Conservation (phyloP, 1,284 basidiomycete species). For the Heterobasidion annosum region DNA sequence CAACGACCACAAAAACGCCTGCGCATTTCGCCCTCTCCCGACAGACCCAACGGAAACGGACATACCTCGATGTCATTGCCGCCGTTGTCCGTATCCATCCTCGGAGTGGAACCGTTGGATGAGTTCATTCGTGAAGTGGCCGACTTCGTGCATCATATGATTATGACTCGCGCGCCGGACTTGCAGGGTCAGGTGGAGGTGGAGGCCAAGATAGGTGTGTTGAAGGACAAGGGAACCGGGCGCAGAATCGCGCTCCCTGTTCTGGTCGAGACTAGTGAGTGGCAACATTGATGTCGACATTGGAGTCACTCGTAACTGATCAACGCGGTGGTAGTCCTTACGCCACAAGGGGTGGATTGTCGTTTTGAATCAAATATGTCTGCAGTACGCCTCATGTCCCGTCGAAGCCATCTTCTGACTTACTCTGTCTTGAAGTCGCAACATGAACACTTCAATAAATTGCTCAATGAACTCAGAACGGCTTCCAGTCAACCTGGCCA, state of each 20-base stretch:
- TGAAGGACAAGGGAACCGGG: conserved; percentile 54
- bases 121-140: conserved; percentile 90
- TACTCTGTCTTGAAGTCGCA: conserved; percentile 49
- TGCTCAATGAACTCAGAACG: conserved; percentile 73
- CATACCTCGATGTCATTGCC: conserved; percentile 25
- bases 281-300: background rate
- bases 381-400: conserved; percentile 41
- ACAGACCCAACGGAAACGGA: conserved; percentile 13
- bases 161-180: conserved; percentile 41
- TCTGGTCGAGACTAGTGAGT: conserved; percentile 82
- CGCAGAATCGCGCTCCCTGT: conserved; percentile 66
- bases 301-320: conserved; percentile 1
- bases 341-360: conserved; percentile 44
- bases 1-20: conserved; percentile 22
- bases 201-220: conserved; percentile 87
- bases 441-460: conserved; percentile 78
- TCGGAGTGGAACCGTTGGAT: conserved; percentile 89
- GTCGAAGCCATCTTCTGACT: conserved; percentile 7
- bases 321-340: conserved; percentile 28
- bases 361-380: conserved; percentile 92
- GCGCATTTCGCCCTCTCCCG: conserved; percentile 17
- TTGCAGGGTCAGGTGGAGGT: conserved; percentile 55
- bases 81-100: conserved; percentile 79
- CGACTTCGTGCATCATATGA: conserved; percentile 79
- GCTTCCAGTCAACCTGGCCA: conserved; percentile 35